Percentiles rank a stretch among this genome's conserved stretches.
Evolutionary conservation across 352 stramenopile genomes (phyloP).

Genomic region (Globisporangium cylindrosporum): DNA sequence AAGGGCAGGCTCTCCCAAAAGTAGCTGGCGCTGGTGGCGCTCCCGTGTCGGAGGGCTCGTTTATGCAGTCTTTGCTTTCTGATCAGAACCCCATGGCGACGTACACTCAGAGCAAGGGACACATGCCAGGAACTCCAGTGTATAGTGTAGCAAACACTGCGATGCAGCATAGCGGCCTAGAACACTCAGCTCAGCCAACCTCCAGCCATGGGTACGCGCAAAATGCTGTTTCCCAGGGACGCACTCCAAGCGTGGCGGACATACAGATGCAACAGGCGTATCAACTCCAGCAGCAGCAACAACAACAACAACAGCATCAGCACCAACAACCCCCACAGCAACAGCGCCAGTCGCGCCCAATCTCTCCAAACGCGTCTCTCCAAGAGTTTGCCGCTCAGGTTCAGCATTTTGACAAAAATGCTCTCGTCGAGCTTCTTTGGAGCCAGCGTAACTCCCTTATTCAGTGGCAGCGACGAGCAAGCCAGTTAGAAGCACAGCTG

Average conservation of each 20-base stretch:
- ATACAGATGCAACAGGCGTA: slow-evolving; percentile 22
- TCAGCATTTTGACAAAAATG: slow-evolving; percentile 60
- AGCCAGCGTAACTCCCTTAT: slow-evolving; percentile 62
- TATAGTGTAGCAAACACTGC: slow-evolving; percentile 2
- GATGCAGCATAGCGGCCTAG: slow-evolving; percentile 14
- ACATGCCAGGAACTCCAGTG: slow-evolving; percentile 4
- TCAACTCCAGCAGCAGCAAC: slow-evolving; percentile 27
- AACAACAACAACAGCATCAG: slow-evolving; percentile 23
- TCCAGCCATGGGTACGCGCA: slow-evolving; percentile 11
- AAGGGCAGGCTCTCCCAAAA: slow-evolving; percentile 11
- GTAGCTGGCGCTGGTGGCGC: slow-evolving; percentile 4
- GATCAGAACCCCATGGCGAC: slow-evolving; percentile 24
- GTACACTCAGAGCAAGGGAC: slow-evolving; percentile 17
- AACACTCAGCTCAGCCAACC: not conserved
- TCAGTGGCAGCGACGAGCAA: slow-evolving; percentile 54
- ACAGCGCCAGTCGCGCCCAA: slow-evolving; percentile 23
- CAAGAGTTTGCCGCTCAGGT: slow-evolving; percentile 68
- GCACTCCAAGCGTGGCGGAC: slow-evolving; percentile 5
- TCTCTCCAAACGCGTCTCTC: slow-evolving; percentile 25
- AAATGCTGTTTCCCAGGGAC: not conserved
- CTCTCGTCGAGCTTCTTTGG: slow-evolving; percentile 73
- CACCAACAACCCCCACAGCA: slow-evolving; percentile 30
- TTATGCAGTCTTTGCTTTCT: slow-evolving; percentile 37
- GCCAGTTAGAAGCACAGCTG: slow-evolving; percentile 54
- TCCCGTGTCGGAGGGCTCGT: slow-evolving; percentile 27